Percentiles rank a stretch among this genome's conserved stretches.
Evolutionary conservation across 73 alveolate species (phyloP).

Genomic region (Uronychia binucleata): DNA sequence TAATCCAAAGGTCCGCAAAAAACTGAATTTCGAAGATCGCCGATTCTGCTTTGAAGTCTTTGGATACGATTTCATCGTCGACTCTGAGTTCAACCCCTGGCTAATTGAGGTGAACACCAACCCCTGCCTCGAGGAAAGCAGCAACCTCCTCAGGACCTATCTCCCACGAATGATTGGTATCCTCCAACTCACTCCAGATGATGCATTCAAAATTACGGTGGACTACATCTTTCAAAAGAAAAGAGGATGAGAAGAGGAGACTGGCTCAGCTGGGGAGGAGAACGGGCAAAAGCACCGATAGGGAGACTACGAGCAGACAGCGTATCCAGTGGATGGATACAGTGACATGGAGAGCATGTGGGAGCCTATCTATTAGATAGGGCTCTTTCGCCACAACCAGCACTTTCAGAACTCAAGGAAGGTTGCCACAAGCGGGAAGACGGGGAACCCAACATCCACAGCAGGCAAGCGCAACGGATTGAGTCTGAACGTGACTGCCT

Average conservation of each 20-base stretch:
- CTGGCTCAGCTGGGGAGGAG: too few species aligned
- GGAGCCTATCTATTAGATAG: background rate
- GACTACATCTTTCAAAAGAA: slow-evolving; percentile 46
- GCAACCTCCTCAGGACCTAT: background rate
- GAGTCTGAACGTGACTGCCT: background rate
- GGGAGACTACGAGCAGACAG: background rate
- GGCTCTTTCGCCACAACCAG: background rate
- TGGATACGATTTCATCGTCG: background rate
- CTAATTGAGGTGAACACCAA: background rate
- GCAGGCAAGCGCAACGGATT: background rate
- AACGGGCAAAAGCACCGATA: too few species aligned
- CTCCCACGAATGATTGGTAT: background rate
- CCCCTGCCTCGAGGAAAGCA: background rate
- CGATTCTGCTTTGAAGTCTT: background rate
- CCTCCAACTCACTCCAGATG: slow-evolving; percentile 21
- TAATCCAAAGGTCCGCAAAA: background rate
- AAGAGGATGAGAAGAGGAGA: slow-evolving; percentile 5
- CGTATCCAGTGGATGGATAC: background rate
- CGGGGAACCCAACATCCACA: background rate
- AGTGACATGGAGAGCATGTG: background rate
- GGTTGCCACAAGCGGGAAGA: background rate
- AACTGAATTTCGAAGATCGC: background rate
- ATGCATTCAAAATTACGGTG: slow-evolving; percentile 53
- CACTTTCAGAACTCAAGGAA: background rate
- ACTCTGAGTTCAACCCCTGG: background rate